Base-by-base conservation (phyloP, 1,139 yeast genomes). In the Debaryomyces fabryi region DNA sequence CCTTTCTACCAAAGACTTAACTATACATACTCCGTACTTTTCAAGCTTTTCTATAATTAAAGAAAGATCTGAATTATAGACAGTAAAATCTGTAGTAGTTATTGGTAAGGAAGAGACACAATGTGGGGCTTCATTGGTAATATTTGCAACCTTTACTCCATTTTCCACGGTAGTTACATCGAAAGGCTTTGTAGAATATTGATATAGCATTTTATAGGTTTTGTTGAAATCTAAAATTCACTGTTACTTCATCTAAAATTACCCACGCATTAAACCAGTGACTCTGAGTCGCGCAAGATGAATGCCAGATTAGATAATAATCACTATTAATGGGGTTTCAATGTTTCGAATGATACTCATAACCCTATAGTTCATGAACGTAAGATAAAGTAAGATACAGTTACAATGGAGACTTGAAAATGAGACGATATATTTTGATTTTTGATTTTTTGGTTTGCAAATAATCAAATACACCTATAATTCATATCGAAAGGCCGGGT, bases 21-120 rank as follows among this genome's bases (percentile, higher is more conserved):
- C 58, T 15, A 62, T 50, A 43, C 59, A 54, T n/a, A 59, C 65
- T 16, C 66, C 66, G 32, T 55, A 56, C 25, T 45, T 45, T 35
- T 56, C 53, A 15, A 58, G 39, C 5, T 55, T 58, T 6, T 49
- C 34, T 18, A 51, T 48, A 24, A 57, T 49, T 25, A 44, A 48
- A 13, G 44, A 33, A 3, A 7, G 15, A 33, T 33, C 12, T 7
- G 21, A 33, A 16, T 33, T 33, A 6, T 33, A n/a, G 7, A 16
- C 10, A 15, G 18, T 33, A 9, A 33, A 33, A 33, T 33, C 20
- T 33, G 6, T 15, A 33, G 21, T 15, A 33, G 20, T 33, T 15
- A 33, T 33, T n/a, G 13, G 10, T 33, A 6, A 15, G 7, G 36
- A 33, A 16, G 36, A 33, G 15, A 33, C 23, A 16, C 18, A 7